Percentiles rank a stretch among this genome's conserved stretches.
Evolutionary conservation across 2,329 filamentous ascomycete genomes (phyloP).

Genomic region (Aspergillus fumigatiaffinis): DNA sequence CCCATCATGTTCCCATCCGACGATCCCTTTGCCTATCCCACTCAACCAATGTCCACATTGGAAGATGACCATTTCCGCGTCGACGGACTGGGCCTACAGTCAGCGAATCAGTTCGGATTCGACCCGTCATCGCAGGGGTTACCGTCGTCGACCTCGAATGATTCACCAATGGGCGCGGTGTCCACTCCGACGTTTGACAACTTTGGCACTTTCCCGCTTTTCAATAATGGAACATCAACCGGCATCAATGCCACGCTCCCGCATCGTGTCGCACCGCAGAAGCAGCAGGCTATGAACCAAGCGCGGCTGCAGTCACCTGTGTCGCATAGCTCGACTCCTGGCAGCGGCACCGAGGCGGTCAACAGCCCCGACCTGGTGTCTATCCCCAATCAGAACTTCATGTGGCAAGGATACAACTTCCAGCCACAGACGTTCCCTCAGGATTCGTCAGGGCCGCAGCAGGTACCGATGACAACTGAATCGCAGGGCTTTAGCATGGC

Average conservation of each 20-base stretch:
- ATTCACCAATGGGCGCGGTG: slow-evolving; percentile 11
- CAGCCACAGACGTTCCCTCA: slow-evolving; percentile 19
- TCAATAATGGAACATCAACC: slow-evolving; percentile 17
- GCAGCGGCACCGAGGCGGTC: slow-evolving; percentile 22
- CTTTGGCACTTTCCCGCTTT: slow-evolving; percentile 24
- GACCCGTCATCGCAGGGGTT: slow-evolving; percentile 17
- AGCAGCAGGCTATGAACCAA: slow-evolving; percentile 17
- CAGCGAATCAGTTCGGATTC: slow-evolving; percentile 19
- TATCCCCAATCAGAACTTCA: slow-evolving; percentile 39
- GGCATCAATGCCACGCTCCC: slow-evolving; percentile 26
- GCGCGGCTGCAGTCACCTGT: slow-evolving; percentile 32
- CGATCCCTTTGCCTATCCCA: slow-evolving; percentile 49
- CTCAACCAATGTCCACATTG: slow-evolving; percentile 46
- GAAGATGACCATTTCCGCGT: slow-evolving; percentile 41
- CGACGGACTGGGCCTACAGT: slow-evolving; percentile 16
- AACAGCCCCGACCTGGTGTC: slow-evolving; percentile 41
- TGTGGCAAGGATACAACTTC: slow-evolving; percentile 40
- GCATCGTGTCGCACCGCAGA: slow-evolving; percentile 19
- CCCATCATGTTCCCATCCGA: slow-evolving; percentile 50
- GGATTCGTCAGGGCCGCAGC: slow-evolving; percentile 19
- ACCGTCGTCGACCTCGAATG: slow-evolving; percentile 13
- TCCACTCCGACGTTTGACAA: slow-evolving; percentile 25
- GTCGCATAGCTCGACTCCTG: slow-evolving; percentile 29
- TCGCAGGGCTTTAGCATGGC: slow-evolving; percentile 24
- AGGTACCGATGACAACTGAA: slow-evolving; percentile 16